Base-by-base conservation (phyloP, 257 asterid species). In the Ehretia macrophylla region DNA sequence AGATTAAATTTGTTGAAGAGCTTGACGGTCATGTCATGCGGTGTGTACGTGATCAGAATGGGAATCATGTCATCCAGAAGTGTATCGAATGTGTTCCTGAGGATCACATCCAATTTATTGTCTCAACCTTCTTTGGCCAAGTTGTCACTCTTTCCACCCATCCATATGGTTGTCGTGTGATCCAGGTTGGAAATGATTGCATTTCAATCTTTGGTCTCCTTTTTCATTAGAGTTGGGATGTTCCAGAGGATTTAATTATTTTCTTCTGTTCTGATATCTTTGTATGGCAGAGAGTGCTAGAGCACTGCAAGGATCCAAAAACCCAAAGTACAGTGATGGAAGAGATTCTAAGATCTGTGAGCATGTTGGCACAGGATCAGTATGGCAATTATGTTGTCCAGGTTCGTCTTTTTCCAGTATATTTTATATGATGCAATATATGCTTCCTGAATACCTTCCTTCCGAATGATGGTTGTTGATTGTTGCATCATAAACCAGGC, bases 151-250 rank as follows among this genome's bases (percentile, higher is more conserved):
- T 91, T 21, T 91, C 98, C 19, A 82, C 95, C 54, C 98, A 91
- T 75, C 96, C 98, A 35, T 91, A 91, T 77, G 98, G 98, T 48
- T 91, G 98, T 66, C 98, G 98, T 56, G 98, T 88, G 40, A 82
- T 91, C 58, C 98, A 91, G 91, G 98, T 91, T 65, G 45, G 74
- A 42, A 17, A 55, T 51, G 11, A 49, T 58, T 59, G 39, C 55
- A 19, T 37, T 16, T 8, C 57, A 17, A 13, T 21, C 35, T 35
- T 27, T 19, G 51, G 21, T 11, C 20, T 17, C 20, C 39, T 57
- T 32, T 42, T 20, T 35, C 18, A 6, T 23, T 53, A 21, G 35
- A 46, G 17, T 40, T 44, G 22, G 17, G 5, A 47, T 47, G 46
- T 40, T 37, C 38, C 10, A 1, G 38, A 5, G 22, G 40, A 38